These are phyloP conservation scores for Aspergillus avenaceus DNA, from an alignment of 495 filamentous ascomycete species.

Conservation along the genomic window DNA sequence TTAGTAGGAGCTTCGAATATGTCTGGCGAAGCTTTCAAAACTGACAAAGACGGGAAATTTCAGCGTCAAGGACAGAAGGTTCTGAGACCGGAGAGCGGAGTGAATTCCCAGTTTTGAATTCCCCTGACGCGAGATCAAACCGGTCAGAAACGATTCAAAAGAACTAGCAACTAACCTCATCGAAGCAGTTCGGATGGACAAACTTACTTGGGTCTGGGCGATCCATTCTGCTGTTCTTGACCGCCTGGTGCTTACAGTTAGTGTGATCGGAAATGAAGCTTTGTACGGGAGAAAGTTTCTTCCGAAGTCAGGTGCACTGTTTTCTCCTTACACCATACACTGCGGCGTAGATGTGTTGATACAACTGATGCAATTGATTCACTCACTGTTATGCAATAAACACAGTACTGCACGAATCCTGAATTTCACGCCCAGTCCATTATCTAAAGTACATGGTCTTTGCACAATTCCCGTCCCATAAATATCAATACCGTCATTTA, in stretches of 20 bases:
- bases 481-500: constrained; percentile 4
- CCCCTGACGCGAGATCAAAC: constrained; percentile 10
- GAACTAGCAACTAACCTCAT: not conserved
- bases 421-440: not conserved
- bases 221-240: constrained; percentile 17
- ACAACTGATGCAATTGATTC: too few species aligned
- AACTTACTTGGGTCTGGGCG: constrained; percentile 19
- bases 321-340: too few species aligned
- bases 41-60: constrained; percentile 11
- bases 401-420: not conserved
- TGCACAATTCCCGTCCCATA: constrained; percentile 1
- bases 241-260: constrained; percentile 17
- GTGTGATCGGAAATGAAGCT: not conserved
- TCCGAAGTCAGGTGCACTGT: too few species aligned
- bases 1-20: constrained; percentile 8
- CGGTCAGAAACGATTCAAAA: not conserved
- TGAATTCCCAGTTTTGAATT: constrained; percentile 4
- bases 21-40: not conserved
- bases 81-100: constrained; percentile 7
- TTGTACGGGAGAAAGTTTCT: constrained; percentile 1
- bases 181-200: constrained; percentile 3
- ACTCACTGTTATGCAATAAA: not conserved
- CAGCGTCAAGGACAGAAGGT: constrained; percentile 9
- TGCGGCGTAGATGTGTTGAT: too few species aligned
- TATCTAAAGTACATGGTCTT: not conserved